Evolutionary conservation across 2,329 filamentous ascomycete genomes (phyloP), one percentile per base, ranked within the genome.

Genomic region (Botrytis pseudocinerea): DNA sequence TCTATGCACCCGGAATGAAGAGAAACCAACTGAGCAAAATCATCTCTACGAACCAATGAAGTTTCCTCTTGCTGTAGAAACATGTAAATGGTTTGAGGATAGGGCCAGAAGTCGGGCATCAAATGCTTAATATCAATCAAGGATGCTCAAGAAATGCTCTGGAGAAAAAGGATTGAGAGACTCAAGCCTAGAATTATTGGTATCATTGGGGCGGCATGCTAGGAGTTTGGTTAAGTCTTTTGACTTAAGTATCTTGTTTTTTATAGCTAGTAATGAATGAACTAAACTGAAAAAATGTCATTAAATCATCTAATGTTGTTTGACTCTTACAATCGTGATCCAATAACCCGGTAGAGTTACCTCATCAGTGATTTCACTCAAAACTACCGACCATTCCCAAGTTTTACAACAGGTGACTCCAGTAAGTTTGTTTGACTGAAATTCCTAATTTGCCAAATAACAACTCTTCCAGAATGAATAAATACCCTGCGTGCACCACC

Each of bases 11-110:
- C 40, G 14, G 4, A n/a, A 62, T 10, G 38, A n/a, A 62, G 22
- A 9, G 5, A n/a, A 61, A 16, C 10, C 35, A 4, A 16, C 22
- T 4, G 35, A 61, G 22, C 0, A 44, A 2, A 25, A 18, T 9
- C 1, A 28, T 44, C 14, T 18, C 12, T 63, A 44, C 20, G 16
- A 44, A 20, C 38, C 61, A 32, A 63, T 63, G 61, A 44, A 32
- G 7, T 63, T 44, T 63, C 16, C 61, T 32, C 25, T 44, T 10
- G 61, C 61, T 6, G 61, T 63, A n/a, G 61, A 63, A n/a, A 63
- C 38, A 32, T 63, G 61, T 7, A n/a, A 63, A 32, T 63, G 61
- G 61, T 63, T 63, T 44, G n/a, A 63, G 16, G 61, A 44, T 20
- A 44, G 61, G n/a, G 61, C 61, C 4, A 28, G 9, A 12, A 25